Evolutionary conservation across 805 yeast species (phyloP).

Genomic region (Wickerhamomyces pijperi): DNA sequence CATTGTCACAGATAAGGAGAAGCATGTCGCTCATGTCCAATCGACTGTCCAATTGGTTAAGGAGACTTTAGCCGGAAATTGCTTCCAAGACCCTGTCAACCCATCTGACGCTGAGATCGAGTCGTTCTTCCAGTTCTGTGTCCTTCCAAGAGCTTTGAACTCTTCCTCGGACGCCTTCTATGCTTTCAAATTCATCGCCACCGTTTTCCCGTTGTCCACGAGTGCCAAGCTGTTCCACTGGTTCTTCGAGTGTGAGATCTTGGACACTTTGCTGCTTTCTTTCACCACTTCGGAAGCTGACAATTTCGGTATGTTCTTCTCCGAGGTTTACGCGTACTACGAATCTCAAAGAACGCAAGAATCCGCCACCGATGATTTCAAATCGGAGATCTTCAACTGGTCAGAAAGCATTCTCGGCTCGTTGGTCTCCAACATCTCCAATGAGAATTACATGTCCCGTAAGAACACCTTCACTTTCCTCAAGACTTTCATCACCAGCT

Average conservation of each 20-base stretch:
- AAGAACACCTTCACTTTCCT: constrained; percentile 72
- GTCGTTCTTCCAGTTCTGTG: constrained; percentile 47
- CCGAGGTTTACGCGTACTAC: constrained; percentile 38
- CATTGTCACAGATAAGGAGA: too few relatives aligned
- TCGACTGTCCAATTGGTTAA: constrained; percentile 7
- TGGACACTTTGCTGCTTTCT: constrained; percentile 53
- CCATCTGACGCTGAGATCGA: constrained; percentile 15
- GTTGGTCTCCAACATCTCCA: constrained; percentile 17
- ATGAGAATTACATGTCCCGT: constrained; percentile 62
- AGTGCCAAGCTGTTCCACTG: constrained; percentile 30
- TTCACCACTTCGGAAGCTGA: constrained; percentile 73
- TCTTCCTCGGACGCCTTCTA: constrained; percentile 78
- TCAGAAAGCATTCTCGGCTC: constrained; percentile 35
- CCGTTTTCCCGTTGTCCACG: constrained; percentile 32
- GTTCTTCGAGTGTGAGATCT: constrained; percentile 35
- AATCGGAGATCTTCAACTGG: constrained; percentile 37
- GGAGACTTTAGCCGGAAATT: too few relatives aligned
- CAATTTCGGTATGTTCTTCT: constrained; percentile 65
- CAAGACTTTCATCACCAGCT: constrained; percentile 50
- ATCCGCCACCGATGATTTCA: constrained; percentile 18
- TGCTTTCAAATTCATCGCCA: constrained; percentile 48
- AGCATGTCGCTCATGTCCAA: too few relatives aligned
- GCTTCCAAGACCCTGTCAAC: constrained; percentile 30
- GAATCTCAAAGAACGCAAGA: constrained; percentile 32
- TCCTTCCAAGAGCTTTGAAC: constrained; percentile 66